phyloP scores from a whole-genome alignment of 352 stramenopile species.

The Globisporangium paroecandrum region DNA sequence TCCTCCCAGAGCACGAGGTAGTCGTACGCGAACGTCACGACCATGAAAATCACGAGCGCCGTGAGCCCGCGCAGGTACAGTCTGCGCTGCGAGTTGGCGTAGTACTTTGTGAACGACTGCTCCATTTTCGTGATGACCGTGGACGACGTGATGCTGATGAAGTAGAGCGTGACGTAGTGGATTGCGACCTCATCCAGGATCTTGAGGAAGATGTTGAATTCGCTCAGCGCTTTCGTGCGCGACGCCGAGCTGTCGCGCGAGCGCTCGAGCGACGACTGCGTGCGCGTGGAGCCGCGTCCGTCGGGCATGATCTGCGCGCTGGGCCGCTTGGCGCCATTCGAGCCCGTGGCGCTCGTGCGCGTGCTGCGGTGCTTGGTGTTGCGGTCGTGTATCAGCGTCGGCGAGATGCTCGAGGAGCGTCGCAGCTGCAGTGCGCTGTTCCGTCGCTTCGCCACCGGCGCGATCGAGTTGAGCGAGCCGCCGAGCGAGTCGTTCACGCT shows the following conservation, averaged over 20 bases:
- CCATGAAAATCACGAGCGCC: conserved; percentile 64
- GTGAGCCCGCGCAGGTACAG: conserved; percentile 61
- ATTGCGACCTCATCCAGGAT: conserved; percentile 82
- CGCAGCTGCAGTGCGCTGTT: conserved; percentile 35
- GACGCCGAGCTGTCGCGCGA: conserved; percentile 51
- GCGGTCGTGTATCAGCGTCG: conserved; percentile 24
- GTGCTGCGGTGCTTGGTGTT: conserved; percentile 21
- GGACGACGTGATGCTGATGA: conserved; percentile 74
- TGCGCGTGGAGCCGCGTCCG: conserved; percentile 21
- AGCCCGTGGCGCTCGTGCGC: conserved; percentile 24
- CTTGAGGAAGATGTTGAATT: conserved; percentile 77
- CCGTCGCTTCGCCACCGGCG: conserved; percentile 21
- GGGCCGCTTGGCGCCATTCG: conserved; percentile 18
- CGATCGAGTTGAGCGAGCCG: conserved; percentile 29
- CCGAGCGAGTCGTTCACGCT: conserved; percentile 36
- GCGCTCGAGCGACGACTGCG: conserved; percentile 31
- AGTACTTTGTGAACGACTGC: conserved; percentile 74
- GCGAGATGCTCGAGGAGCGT: conserved; percentile 41
- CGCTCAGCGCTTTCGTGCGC: conserved; percentile 50
- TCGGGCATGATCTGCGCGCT: conserved; percentile 37
- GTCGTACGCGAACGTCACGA: conserved; percentile 68
- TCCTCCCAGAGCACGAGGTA: conserved; percentile 66
- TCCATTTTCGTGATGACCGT: conserved; percentile 75
- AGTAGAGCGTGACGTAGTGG: conserved; percentile 77
- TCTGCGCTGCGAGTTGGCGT: conserved; percentile 61